Evolutionary conservation across 2,329 filamentous ascomycete species (phyloP), one percentile per base, ranked within the genome.

Genomic region (Cladobotryum mycophilum): DNA sequence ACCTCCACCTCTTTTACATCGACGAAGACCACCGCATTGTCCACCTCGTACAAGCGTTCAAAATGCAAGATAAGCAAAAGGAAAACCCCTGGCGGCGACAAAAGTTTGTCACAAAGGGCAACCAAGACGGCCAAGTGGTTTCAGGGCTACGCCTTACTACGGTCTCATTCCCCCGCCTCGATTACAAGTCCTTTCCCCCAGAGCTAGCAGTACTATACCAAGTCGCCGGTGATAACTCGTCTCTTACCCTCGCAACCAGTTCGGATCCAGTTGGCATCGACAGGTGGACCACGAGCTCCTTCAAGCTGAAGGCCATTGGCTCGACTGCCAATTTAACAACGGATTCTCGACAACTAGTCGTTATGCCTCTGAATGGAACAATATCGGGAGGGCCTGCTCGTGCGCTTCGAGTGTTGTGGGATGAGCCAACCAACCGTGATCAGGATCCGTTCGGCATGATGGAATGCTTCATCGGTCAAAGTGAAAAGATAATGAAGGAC

Each of bases 1-100:
- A 50, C 22, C 5, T 51, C 4, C 49, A 51, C 44, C 13, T 51
- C 11, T 51, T 51, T n/a, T 51, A 47, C 18, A 7, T 51, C 8
- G 49, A 47, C n/a, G 33, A 20, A 3, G 22, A 33, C 1, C 37
- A 35, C 18, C 43, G 33, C 20, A 4, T 37, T 14, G 30, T 22
- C n/a, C 49, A 51, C 15, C 2, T 51, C 12, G 17, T 47, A 3
- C 49, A 44, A 15, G 25, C 18, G 13, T 33, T 33, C 9, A 35
- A 22, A 13, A 22, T 17, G 34, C 37, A 43, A 11, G 18, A 33
- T 9, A 25, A 36, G 12, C 34, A 30, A 30, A 30, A 30, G 6
- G 25, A 11, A 11, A 30, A 25, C 3, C 15, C n/a, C n/a, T 51
- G 49, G 49, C 37, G 9, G 18, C 36, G 41, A 20, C 35, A 43